Evolutionary conservation across 2,329 filamentous ascomycete genomes (phyloP).

Genomic region (Niveomyces coronatus): DNA sequence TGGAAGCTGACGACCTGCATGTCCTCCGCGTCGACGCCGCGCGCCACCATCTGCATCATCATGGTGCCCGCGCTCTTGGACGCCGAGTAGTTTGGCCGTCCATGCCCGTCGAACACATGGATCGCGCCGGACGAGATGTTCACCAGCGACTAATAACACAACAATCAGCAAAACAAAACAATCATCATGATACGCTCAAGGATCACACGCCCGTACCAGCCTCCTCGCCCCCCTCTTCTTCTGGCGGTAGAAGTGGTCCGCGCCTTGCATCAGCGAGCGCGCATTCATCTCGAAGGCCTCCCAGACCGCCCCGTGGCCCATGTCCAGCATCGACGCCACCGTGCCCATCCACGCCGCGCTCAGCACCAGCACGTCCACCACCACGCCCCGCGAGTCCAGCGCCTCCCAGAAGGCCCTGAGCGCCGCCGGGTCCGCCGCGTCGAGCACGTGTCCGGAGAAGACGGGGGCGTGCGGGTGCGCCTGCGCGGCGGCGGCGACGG

Average conservation of each 20-base stretch:
- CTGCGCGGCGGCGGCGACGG: constrained; percentile 14
- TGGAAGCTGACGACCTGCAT: constrained; percentile 32
- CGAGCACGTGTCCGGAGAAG: constrained; percentile 14
- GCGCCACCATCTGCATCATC: constrained; percentile 25
- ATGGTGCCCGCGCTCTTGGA: constrained; percentile 27
- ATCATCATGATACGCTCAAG: not conserved
- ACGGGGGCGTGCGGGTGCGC: constrained; percentile 6
- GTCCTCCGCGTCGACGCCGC: constrained; percentile 18
- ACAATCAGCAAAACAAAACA: not conserved
- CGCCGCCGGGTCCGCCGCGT: constrained; percentile 16
- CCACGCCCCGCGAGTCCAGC: constrained; percentile 15
- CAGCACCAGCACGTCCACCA: constrained; percentile 17
- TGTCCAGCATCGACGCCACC: constrained; percentile 3
- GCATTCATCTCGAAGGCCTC: constrained; percentile 11
- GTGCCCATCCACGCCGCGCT: constrained; percentile 10
- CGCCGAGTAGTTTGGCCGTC: constrained; percentile 21
- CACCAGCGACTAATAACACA: constrained; percentile 18
- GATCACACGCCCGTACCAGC: constrained; percentile 12
- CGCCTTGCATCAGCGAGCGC: constrained; percentile 9
- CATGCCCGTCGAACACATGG: constrained; percentile 18
- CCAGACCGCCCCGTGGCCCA: constrained; percentile 10
- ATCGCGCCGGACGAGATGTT: constrained; percentile 21
- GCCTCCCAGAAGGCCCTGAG: constrained; percentile 20
- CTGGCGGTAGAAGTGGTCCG: constrained; percentile 25
- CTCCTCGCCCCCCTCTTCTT: constrained; percentile 13